These are phyloP conservation scores for Chalciporus sp. DNA, from an alignment of 1,284 basidiomycete genomes.

Conservation along the genomic window DNA sequence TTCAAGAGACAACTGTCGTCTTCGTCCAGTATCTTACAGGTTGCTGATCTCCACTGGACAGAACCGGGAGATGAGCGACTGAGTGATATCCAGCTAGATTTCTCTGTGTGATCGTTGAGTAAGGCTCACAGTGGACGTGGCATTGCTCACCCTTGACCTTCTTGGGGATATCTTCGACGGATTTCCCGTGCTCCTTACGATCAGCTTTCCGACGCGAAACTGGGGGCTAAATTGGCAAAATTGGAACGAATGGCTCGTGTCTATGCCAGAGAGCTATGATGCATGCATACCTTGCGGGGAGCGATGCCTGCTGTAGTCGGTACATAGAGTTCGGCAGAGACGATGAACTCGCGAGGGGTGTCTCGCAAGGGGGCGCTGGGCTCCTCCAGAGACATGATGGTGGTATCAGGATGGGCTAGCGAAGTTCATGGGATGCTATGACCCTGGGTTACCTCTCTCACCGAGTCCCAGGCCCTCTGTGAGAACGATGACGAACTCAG, in stretches of 20 bases:
- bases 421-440: neutral
- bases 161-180: constrained; percentile 28
- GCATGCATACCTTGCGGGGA: constrained; percentile 56
- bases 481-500: neutral
- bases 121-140: neutral
- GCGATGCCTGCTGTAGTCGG: constrained; percentile 53
- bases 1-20: constrained; percentile 65
- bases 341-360: constrained; percentile 42
- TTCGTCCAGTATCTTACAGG: constrained; percentile 70
- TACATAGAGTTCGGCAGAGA: constrained; percentile 65
- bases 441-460: neutral
- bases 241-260: neutral
- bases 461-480: no score
- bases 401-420: neutral
- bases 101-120: constrained; percentile 43
- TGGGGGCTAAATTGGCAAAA: constrained; percentile 32
- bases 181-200: constrained; percentile 52
- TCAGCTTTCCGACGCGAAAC: constrained; percentile 53
- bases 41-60: constrained; percentile 71
- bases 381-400: constrained; percentile 23
- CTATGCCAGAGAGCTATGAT: neutral
- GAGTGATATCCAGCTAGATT: constrained; percentile 71
- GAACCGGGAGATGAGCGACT: constrained; percentile 48
- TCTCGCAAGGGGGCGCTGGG: constrained; percentile 3
- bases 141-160: constrained; percentile 56